Conservation (phyloP, 2,329 filamentous ascomycete species). For the Capronia americana region DNA sequence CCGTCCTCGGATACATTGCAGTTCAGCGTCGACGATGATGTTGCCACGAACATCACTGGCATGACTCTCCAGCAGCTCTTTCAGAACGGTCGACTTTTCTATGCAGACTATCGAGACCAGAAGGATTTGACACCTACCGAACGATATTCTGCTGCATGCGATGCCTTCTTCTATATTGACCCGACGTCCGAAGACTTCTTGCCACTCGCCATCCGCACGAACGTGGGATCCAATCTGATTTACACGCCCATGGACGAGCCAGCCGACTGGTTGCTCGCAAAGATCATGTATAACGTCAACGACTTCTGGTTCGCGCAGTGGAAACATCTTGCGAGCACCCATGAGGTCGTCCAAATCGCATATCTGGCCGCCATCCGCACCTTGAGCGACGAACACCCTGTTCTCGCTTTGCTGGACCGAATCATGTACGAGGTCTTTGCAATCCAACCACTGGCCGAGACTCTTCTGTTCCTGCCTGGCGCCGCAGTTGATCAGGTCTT, state of each 20-base stretch:
- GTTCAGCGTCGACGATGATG: slow-evolving; percentile 20
- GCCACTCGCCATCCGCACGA: slow-evolving; percentile 24
- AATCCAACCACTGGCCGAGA: slow-evolving; percentile 21
- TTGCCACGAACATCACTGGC: slow-evolving; percentile 18
- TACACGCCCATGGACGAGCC: slow-evolving; percentile 20
- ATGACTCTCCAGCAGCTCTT: slow-evolving; percentile 24
- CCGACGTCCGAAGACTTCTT: slow-evolving; percentile 19
- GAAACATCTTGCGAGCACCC: slow-evolving; percentile 27
- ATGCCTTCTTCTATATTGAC: slow-evolving; percentile 25
- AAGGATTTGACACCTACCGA: slow-evolving; percentile 18
- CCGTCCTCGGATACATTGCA: slow-evolving; percentile 22
- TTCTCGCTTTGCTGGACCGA: slow-evolving; percentile 21
- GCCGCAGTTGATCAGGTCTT: slow-evolving; percentile 26
- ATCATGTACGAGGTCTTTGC: slow-evolving; percentile 27
- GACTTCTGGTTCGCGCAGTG: slow-evolving; percentile 26
- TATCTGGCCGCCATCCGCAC: slow-evolving; percentile 25
- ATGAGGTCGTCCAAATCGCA: slow-evolving; percentile 26
- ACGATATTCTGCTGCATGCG: slow-evolving; percentile 15
- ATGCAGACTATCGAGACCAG: slow-evolving; percentile 26
- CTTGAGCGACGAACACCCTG: slow-evolving; percentile 23
- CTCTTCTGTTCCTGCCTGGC: slow-evolving; percentile 22
- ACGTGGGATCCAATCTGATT: slow-evolving; percentile 21
- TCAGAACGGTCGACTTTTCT: slow-evolving; percentile 19
- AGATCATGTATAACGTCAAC: slow-evolving; percentile 29
- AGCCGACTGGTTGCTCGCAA: slow-evolving; percentile 23